Conservation (phyloP, 257 asterid species). For the Solanum virginianum region DNA sequence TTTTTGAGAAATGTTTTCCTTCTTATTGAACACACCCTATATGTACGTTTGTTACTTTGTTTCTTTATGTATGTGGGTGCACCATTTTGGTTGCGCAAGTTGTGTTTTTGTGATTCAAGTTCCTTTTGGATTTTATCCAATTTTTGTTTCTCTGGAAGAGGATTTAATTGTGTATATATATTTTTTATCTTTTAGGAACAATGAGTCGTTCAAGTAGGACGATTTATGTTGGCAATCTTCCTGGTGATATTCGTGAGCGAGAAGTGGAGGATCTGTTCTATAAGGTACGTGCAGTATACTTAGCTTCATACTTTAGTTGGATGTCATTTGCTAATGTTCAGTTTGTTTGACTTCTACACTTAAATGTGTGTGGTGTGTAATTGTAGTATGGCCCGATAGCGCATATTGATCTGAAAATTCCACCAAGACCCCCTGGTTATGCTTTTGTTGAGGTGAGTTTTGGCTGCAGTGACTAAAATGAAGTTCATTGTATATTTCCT, state of each 20-base stretch:
- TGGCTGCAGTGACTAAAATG: not conserved
- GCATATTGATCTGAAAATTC: constrained; percentile 87
- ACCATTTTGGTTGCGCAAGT: not conserved
- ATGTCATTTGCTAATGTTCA: not conserved
- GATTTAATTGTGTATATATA: not conserved
- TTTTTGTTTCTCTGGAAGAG: not conserved
- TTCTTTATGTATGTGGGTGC: not conserved
- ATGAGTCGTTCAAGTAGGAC: constrained; percentile 99
- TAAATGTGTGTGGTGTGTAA: not conserved
- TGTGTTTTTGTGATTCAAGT: not conserved
- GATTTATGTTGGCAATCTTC: constrained; percentile 94
- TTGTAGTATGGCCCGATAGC: constrained; percentile 86
- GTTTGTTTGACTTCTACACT: not conserved
- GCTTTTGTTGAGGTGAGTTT: constrained; percentile 86
- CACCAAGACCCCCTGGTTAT: constrained; percentile 98
- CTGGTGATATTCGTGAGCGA: constrained; percentile 92
- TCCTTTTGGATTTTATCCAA: not conserved
- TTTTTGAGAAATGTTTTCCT: not conserved
- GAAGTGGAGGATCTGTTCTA: constrained; percentile 93
- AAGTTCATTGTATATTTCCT: not conserved
- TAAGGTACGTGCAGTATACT: constrained; percentile 37
- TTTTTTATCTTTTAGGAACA: constrained; percentile 2
- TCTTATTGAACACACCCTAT: not conserved
- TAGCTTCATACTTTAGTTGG: not conserved
- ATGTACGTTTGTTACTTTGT: not conserved